Evolutionary conservation across 306 rosid genomes (phyloP), one percentile per base, ranked within the genome.

Genomic region (Crotalaria pallida): DNA sequence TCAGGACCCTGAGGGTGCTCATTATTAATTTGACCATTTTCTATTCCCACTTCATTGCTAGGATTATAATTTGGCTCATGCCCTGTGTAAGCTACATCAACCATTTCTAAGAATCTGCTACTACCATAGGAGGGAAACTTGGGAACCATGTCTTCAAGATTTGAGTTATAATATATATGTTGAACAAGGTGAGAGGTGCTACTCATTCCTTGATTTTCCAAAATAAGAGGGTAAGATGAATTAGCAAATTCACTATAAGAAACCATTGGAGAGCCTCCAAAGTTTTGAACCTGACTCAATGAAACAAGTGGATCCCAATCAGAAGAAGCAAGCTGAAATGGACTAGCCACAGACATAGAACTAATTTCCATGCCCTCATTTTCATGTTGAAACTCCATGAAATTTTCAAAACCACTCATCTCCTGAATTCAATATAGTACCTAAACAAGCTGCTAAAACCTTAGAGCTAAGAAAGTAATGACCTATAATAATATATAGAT

Each of bases 301-400:
- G 91, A 80, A 78, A 78, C 84, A 72, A 88, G 73, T 10, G 91
- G 89, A 84, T 87, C 96, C 97, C 97, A 91, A 72, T 80, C 83
- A 68, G 93, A 82, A 64, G 96, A 80, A 65, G 79, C 83, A 63
- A 79, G 31, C 31, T 1, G 82, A 81, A 86, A 86, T 48, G 81
- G 84, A 50, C 82, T 80, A 67, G 83, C 65, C 71, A 84, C 62
- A 34, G 89, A 63, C 63, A 72, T 71, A 6, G 82, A 73, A 47
- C 88, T 80, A 82, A 81, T 81, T 56, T 73, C 57, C 74, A 80
- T 67, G 27, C 78, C 81, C 55, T 73, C 82, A 13, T 52, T 75
- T 67, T 82, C 83, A 44, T 74, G 80, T 38, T 78, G 82, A 82
- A 84, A 80, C 56, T 86, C 86, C 85, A 84, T 71, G 59, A 75